phyloP scores from a whole-genome alignment of 2,329 filamentous ascomycete species.

The Fonsecaea multimorphosa region DNA sequence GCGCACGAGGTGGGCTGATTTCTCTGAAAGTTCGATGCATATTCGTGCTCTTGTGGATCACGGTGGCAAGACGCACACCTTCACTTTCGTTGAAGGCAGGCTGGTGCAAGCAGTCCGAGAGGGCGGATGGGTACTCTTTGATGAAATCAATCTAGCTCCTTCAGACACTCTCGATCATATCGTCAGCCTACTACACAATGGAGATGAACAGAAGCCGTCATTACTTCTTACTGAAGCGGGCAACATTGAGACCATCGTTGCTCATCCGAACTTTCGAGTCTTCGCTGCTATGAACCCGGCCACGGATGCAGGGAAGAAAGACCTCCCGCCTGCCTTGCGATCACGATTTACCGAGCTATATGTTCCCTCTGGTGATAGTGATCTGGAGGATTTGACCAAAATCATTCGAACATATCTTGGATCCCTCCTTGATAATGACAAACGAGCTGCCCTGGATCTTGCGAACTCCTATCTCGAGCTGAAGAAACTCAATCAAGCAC shows the following conservation, averaged over 20 bases:
- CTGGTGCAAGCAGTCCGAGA: conserved; percentile 95
- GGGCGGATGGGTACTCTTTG: conserved; percentile 94
- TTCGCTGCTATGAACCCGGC: conserved; percentile 99
- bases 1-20: conserved; percentile 78
- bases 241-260: conserved; percentile 85
- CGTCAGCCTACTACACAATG: conserved; percentile 80
- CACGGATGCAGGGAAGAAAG: conserved; percentile 94
- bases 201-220: conserved; percentile 74
- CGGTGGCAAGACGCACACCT: conserved; percentile 81
- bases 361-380: conserved; percentile 85
- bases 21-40: conserved; percentile 74
- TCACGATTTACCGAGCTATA: conserved; percentile 96
- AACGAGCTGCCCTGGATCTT: conserved; percentile 77
- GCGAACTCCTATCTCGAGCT: conserved; percentile 87
- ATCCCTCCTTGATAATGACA: conserved; percentile 71
- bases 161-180: conserved; percentile 94
- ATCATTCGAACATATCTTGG: conserved; percentile 90
- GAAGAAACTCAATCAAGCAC: conserved; percentile 78
- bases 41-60: conserved; percentile 77
- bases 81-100: conserved; percentile 94
- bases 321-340: conserved; percentile 84
- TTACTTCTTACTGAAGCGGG: conserved; percentile 92
- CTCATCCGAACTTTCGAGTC: conserved; percentile 90
- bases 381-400: conserved; percentile 81
- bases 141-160: conserved; percentile 96